Conservation (phyloP, 495 filamentous ascomycete species). For the Parachaetomium inaequale region DNA sequence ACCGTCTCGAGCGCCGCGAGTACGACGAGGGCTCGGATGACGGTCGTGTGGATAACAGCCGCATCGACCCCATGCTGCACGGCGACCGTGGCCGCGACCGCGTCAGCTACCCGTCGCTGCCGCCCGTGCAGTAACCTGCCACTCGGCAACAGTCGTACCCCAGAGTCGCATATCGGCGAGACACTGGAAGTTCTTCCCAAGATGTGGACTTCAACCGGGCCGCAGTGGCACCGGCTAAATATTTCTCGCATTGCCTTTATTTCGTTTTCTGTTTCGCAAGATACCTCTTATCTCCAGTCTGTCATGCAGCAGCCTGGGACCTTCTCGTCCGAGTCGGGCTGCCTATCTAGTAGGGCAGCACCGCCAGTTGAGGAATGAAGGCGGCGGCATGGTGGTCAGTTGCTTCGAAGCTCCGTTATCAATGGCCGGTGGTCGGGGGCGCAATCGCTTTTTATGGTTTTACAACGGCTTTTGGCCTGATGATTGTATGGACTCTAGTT, state of each 20-base stretch:
- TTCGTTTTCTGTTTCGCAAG: background rate
- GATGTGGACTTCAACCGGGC: background rate
- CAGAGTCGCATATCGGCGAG: too few relatives aligned
- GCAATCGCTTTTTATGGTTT: background rate
- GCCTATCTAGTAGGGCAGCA: background rate
- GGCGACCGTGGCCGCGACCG: conserved; percentile 8
- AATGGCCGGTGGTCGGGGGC: background rate
- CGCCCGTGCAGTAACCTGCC: conserved; percentile 9
- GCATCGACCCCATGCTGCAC: conserved; percentile 33
- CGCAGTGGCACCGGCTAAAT: background rate
- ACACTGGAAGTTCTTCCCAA: background rate
- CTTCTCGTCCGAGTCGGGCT: background rate
- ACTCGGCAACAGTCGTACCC: too few relatives aligned
- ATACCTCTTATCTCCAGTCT: conserved; percentile 4
- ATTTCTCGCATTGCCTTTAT: background rate
- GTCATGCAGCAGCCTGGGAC: conserved; percentile 2
- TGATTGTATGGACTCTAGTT: background rate
- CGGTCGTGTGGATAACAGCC: conserved; percentile 22
- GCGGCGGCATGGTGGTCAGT: background rate
- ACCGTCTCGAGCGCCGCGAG: conserved; percentile 60
- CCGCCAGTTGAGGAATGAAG: too few relatives aligned
- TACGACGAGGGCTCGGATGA: conserved; percentile 47
- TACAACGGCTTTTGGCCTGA: background rate
- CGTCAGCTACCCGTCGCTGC: conserved; percentile 16
- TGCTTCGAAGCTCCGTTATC: background rate